Evolutionary conservation across 805 yeast species (phyloP).

Genomic region (Zygosaccharomyces siamensis): DNA sequence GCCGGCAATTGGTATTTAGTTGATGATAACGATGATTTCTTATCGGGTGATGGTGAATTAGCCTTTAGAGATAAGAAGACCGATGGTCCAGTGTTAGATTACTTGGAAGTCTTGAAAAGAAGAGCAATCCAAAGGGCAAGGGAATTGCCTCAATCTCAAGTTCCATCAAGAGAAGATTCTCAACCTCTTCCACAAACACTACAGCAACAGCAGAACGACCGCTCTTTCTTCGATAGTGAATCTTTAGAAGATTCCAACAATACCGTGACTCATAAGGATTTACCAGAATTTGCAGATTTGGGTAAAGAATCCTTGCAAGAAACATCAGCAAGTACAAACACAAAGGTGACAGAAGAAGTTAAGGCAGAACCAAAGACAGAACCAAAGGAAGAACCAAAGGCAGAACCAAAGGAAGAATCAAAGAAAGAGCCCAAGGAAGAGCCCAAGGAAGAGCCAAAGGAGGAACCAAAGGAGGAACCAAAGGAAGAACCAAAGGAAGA

Average conservation of each 20-base stretch:
- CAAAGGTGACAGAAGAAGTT: constrained; percentile 2
- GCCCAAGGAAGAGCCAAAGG: not conserved
- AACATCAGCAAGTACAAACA: not conserved
- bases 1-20: constrained; percentile 72
- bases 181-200: not conserved
- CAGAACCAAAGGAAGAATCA: constrained; percentile 1
- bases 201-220: constrained; percentile 7
- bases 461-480: constrained; percentile 4
- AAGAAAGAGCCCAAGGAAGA: constrained; percentile 5
- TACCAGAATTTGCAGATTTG: constrained; percentile 4
- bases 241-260: constrained; percentile 7
- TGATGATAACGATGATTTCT: constrained; percentile 60
- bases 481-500: constrained; percentile 7
- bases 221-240: constrained; percentile 1
- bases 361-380: not conserved
- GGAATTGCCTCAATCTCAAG: constrained; percentile 9
- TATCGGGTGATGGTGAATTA: constrained; percentile 69
- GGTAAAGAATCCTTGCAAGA: not conserved
- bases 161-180: constrained; percentile 4
- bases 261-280: constrained; percentile 11
- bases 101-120: constrained; percentile 38
- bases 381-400: not conserved
- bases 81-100: constrained; percentile 42
- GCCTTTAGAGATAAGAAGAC: constrained; percentile 59
- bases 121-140: constrained; percentile 28